Evolutionary conservation across 2,329 filamentous ascomycete genomes (phyloP).

Genomic region (Hypoxylon sp.): DNA sequence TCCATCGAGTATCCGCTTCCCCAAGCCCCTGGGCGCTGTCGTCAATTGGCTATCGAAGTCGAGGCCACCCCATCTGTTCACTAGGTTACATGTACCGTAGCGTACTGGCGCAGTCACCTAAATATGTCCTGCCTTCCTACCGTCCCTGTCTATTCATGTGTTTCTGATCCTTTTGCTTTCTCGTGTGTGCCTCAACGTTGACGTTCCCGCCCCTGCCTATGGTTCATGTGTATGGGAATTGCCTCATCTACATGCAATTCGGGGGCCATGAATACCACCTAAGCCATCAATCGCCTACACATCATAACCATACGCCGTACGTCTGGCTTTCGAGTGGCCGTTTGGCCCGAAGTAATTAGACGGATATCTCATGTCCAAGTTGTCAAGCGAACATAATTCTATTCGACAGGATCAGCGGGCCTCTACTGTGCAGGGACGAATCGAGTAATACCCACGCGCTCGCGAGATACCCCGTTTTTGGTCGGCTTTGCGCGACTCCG

Average conservation of each 20-base stretch:
- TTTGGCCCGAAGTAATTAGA: slow-evolving; percentile 30
- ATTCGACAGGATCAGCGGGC: slow-evolving; percentile 20
- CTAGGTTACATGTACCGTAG: slow-evolving; percentile 39
- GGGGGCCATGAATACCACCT: slow-evolving; percentile 46
- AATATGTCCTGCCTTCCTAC: slow-evolving; percentile 42
- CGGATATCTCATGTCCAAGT: slow-evolving; percentile 18
- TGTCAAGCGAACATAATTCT: slow-evolving; percentile 22
- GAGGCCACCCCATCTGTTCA: slow-evolving; percentile 33
- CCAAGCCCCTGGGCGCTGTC: slow-evolving; percentile 39
- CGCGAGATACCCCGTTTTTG: slow-evolving; percentile 20
- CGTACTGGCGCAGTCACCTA: slow-evolving; percentile 37
- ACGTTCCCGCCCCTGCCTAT: slow-evolving; percentile 32
- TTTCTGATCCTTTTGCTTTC: slow-evolving; percentile 45
- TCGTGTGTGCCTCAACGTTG: slow-evolving; percentile 39
- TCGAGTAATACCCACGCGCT: slow-evolving; percentile 14
- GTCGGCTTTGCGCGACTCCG: slow-evolving; percentile 23
- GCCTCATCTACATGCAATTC: slow-evolving; percentile 46
- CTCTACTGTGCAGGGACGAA: slow-evolving; percentile 21
- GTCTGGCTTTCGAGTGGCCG: slow-evolving; percentile 21
- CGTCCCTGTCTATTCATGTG: slow-evolving; percentile 35
- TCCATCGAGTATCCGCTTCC: slow-evolving; percentile 41
- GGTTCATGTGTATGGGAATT: slow-evolving; percentile 49
- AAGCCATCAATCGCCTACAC: slow-evolving; percentile 24
- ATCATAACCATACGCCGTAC: slow-evolving; percentile 29
- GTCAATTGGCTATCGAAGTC: slow-evolving; percentile 43